A percentile compares a stretch with the other conserved stretches of the same genome.
These are phyloP conservation scores for Colletotrichum scovillei DNA, from an alignment of 2,329 filamentous ascomycete genomes.

Conservation along the genomic window DNA sequence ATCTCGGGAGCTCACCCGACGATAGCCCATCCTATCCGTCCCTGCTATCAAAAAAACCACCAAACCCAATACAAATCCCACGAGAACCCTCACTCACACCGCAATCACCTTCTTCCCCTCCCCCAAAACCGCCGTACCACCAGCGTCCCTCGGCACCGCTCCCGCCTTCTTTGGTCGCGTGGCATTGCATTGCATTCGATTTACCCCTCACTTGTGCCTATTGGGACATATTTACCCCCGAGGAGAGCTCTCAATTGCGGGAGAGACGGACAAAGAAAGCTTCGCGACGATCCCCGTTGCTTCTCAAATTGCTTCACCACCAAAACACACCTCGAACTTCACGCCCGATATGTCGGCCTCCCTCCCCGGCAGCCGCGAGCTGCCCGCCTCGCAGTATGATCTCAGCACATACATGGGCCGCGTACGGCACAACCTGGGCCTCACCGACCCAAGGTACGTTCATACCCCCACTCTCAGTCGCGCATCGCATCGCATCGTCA, in stretches of 20 bases:
- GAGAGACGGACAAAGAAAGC: background rate
- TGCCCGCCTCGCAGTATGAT: constrained; percentile 93
- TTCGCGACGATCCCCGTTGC: background rate
- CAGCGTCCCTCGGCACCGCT: constrained; percentile 20
- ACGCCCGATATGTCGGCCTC: constrained; percentile 69
- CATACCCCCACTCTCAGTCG: background rate
- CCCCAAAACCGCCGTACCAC: background rate
- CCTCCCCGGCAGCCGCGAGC: constrained; percentile 77
- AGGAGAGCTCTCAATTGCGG: background rate
- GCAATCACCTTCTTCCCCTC: background rate
- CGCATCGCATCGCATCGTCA: background rate
- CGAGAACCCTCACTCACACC: constrained; percentile 13
- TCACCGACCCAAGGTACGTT: constrained; percentile 94
- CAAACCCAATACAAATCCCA: background rate
- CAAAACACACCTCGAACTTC: background rate
- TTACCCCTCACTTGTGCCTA: background rate
- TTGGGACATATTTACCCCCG: background rate
- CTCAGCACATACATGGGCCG: constrained; percentile 94
- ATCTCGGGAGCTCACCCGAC: constrained; percentile 32
- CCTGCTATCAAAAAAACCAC: background rate
- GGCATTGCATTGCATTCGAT: background rate
- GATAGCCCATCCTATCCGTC: constrained; percentile 28
- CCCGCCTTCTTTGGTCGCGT: background rate
- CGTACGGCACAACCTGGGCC: constrained; percentile 87
- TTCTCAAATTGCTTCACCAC: background rate